Evolutionary conservation across 2,329 filamentous ascomycete genomes (phyloP), one percentile per base, ranked within the genome.

Genomic region (Exophiala viscosa): DNA sequence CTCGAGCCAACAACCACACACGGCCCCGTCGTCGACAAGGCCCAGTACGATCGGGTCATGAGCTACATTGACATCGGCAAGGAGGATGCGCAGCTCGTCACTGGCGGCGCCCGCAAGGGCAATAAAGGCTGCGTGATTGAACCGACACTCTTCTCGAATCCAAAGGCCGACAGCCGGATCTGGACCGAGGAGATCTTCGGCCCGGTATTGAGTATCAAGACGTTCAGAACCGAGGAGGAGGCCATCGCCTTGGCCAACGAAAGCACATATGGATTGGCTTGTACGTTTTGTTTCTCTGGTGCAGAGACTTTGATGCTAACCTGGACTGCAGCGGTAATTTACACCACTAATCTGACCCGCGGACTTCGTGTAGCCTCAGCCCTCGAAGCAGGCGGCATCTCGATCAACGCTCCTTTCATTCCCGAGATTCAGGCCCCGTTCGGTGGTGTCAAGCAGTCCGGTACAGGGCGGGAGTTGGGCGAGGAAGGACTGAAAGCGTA

Each of bases 1-100:
- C 89, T 88, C 66, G 76, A 78, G 4, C 80, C 85, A 58, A 75
- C 74, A 28, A 72, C 71, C 1, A 70, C 62, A 61, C 68, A 73
- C 20, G 73, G 74, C 2, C 73, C 75, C 0, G 70, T 74, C 48
- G 70, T 73, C 3, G 71, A 71, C 10, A 69, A 70, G 23, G 62
- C 65, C 0, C 73, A 76, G 54, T 74, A 71, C 46, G 71, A 76
- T 20, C 62, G 66, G 2, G 67, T 77, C 7, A 60, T 73, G 1
- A 62, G 62, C 0, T 77, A 72, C 54, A 69, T 77, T 20, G 64
- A 73, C 9, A 60, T 64, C 35, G 73, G 70, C 1, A 73, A 73
- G 60, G 63, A 60, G n/a, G 70, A 68, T 11, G 71, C 66, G 0
- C 65, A 62, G 20, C 57, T 73, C 2, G 46, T 70, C 10, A 65